Evolutionary conservation across 306 rosid genomes (phyloP).

Genomic region (Geum urbanum): DNA sequence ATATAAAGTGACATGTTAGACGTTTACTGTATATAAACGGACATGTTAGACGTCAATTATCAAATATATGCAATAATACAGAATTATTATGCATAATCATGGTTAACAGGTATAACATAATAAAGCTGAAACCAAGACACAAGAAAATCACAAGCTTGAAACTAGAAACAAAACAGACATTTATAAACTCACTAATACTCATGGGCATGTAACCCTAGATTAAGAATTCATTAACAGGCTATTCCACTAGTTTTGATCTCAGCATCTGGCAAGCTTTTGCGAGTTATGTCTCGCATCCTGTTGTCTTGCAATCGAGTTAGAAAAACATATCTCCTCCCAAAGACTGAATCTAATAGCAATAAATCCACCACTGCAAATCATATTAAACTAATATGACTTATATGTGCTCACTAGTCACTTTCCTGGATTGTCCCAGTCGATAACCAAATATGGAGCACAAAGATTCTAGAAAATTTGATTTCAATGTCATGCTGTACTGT

Average conservation of each 20-base stretch:
- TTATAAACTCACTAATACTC: background rate
- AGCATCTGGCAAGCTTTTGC: no score
- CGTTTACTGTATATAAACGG: conserved; percentile 21
- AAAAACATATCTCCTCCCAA: background rate
- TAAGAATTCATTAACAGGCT: no score
- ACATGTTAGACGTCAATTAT: background rate
- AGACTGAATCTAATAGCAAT: background rate
- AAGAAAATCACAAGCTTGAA: background rate
- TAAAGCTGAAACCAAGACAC: background rate
- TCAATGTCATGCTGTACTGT: background rate
- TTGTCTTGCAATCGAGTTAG: no score
- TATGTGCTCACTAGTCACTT: background rate
- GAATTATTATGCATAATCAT: background rate
- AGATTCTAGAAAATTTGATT: background rate
- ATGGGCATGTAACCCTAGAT: background rate
- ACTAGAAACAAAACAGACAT: background rate
- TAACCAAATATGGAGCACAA: background rate
- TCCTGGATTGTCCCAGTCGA: background rate
- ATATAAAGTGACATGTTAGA: conserved; percentile 11
- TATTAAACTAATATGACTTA: background rate
- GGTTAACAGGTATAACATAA: background rate
- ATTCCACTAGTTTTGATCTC: no score
- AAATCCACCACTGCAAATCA: background rate
- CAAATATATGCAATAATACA: background rate
- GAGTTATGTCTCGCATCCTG: no score